Evolutionary conservation across 345 rosid genomes (phyloP).

Genomic region (Corymbia maculata): DNA sequence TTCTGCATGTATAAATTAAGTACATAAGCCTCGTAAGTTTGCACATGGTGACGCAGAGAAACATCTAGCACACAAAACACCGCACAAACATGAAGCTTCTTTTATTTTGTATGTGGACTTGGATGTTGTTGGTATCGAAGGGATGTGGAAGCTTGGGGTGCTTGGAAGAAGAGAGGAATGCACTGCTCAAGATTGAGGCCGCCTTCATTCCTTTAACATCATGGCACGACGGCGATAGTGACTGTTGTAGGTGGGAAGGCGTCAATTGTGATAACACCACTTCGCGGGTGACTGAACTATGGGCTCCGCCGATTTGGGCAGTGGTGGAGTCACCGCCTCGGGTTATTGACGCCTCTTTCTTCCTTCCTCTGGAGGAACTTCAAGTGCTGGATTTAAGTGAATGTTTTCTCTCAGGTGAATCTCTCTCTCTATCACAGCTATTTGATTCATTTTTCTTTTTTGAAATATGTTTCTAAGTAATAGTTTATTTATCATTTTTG

Average conservation of each 20-base stretch:
- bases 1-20: not conserved
- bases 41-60: not conserved
- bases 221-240: fast-evolving
- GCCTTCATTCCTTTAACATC: fast-evolving
- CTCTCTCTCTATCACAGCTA: not conserved
- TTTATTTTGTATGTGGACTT: not conserved
- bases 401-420: not conserved
- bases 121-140: not conserved
- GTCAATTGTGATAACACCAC: fast-evolving
- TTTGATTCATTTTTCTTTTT: not conserved
- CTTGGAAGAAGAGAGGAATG: not conserved
- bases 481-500: not conserved
- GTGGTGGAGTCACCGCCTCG: fast-evolving
- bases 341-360: not conserved
- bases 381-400: not conserved
- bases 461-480: not conserved
- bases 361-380: not conserved
- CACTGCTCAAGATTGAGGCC: not conserved
- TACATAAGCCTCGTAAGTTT: not conserved
- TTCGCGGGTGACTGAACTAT: not conserved
- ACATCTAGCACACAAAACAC: not conserved
- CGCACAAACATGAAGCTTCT: not conserved
- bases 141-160: not conserved
- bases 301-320: fast-evolving
- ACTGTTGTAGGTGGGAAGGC: not conserved